Percentiles rank a stretch among this genome's conserved stretches.
Conservation (phyloP, 176 grass and related monocot genomes). For the Raddia distichophylla region DNA sequence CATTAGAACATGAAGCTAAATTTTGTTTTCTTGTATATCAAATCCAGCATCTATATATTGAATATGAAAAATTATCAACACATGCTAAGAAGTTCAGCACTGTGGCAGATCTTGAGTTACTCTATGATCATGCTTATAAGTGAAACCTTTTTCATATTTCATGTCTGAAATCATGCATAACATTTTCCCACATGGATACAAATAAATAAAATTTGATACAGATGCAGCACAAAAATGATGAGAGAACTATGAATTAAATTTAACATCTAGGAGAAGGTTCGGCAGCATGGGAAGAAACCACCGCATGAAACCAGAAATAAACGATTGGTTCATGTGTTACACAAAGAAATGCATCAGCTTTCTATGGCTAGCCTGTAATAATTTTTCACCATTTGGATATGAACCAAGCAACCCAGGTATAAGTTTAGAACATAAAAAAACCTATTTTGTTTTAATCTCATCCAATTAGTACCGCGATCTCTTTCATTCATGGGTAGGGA, state of each 20-base stretch:
- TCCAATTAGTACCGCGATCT: neutral
- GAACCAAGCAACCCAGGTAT: neutral
- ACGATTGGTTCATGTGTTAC: neutral
- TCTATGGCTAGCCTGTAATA: neutral
- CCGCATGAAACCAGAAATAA: conserved; percentile 4
- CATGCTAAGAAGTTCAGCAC: neutral
- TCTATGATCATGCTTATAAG: conserved; percentile 1
- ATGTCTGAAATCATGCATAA: conserved; percentile 8
- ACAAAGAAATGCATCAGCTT: conserved; percentile 12
- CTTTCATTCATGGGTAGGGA: neutral
- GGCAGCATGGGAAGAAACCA: neutral
- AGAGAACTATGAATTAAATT: neutral
- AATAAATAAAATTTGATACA: neutral
- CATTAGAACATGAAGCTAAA: neutral
- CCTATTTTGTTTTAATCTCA: neutral
- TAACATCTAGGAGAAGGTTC: conserved; percentile 1
- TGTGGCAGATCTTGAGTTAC: neutral
- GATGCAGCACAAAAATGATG: neutral
- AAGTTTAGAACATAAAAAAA: neutral
- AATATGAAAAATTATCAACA: conserved; percentile 5
- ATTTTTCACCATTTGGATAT: neutral
- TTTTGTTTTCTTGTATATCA: conserved; percentile 3
- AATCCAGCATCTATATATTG: conserved; percentile 17
- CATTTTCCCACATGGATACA: neutral
- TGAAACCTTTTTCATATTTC: conserved; percentile 6